Conservation (phyloP, 164 flowering plant species). For the Tinospora cordifolia region DNA sequence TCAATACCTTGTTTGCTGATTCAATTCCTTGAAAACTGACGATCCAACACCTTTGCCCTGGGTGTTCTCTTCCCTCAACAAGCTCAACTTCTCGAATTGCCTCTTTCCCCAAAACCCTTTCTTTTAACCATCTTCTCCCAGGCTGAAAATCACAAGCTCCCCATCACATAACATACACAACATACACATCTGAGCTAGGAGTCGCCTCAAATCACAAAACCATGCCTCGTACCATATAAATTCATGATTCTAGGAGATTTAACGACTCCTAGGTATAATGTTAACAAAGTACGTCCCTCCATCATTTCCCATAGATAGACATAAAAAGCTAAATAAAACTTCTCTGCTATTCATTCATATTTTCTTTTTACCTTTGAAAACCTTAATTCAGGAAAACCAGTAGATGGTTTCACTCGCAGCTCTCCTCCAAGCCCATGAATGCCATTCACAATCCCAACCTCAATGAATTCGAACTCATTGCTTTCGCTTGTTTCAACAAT, state of each 20-base stretch:
- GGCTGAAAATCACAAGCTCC: conserved; percentile 34
- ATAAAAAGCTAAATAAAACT: background rate
- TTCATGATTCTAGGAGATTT: too few relatives aligned
- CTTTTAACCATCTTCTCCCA: conserved; percentile 84
- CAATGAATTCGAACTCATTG: conserved; percentile 40
- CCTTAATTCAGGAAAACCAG: conserved; percentile 78
- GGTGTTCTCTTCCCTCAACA: conserved; percentile 70
- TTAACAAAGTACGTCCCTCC: too few relatives aligned
- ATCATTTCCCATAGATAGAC: too few relatives aligned
- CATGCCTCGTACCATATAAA: too few relatives aligned
- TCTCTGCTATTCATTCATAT: background rate
- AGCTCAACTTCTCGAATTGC: conserved; percentile 63
- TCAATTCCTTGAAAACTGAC: conserved; percentile 53
- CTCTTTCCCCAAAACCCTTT: conserved; percentile 49
- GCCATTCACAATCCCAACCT: conserved; percentile 58
- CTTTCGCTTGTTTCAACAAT: conserved; percentile 25
- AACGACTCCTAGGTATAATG: too few relatives aligned
- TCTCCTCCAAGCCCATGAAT: conserved; percentile 87
- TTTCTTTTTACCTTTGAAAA: conserved; percentile 42
- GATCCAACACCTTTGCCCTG: conserved; percentile 75
- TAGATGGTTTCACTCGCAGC: conserved; percentile 58
- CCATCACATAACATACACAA: background rate
- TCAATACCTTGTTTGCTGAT: conserved; percentile 56
- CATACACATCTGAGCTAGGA: too few relatives aligned
- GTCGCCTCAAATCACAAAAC: too few relatives aligned